phyloP scores from a whole-genome alignment of 192 early-diverging fungal species.

The Cetraspora pellucida region DNA sequence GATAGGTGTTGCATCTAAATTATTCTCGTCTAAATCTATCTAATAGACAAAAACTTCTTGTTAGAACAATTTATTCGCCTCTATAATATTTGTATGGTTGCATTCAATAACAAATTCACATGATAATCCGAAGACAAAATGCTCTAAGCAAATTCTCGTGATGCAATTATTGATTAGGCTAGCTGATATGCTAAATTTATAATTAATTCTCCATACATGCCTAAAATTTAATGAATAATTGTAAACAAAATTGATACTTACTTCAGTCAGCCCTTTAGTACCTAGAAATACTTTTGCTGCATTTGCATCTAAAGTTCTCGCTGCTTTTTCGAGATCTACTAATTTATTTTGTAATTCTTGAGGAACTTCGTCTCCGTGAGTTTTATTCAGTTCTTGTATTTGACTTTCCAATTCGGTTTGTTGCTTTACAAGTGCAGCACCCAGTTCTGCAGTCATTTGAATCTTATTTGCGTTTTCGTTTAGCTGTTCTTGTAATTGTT shows the following conservation, averaged over 20 bases:
- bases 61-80: too few species aligned
- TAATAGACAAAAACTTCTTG: too few species aligned
- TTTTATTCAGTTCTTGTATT: slow-evolving; percentile 28
- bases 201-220: too few species aligned
- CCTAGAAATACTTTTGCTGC: slow-evolving; percentile 14
- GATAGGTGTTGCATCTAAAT: neutral
- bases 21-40: too few species aligned
- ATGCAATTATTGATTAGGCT: too few species aligned
- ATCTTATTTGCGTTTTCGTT: slow-evolving; percentile 10
- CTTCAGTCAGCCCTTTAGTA: neutral
- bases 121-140: too few species aligned
- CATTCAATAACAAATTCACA: too few species aligned
- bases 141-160: too few species aligned
- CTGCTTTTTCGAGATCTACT: slow-evolving; percentile 12
- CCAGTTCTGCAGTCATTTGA: slow-evolving; percentile 18
- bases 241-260: slow-evolving; percentile 3
- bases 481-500: slow-evolving; percentile 32
- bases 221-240: too few species aligned
- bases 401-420: neutral
- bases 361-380: slow-evolving; percentile 22
- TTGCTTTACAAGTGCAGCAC: slow-evolving; percentile 18
- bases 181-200: too few species aligned
- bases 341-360: slow-evolving; percentile 30
- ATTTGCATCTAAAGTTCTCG: neutral
- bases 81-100: too few species aligned